Base-by-base conservation (phyloP, 352 stramenopile species). In the Phytophthora capsici region DNA sequence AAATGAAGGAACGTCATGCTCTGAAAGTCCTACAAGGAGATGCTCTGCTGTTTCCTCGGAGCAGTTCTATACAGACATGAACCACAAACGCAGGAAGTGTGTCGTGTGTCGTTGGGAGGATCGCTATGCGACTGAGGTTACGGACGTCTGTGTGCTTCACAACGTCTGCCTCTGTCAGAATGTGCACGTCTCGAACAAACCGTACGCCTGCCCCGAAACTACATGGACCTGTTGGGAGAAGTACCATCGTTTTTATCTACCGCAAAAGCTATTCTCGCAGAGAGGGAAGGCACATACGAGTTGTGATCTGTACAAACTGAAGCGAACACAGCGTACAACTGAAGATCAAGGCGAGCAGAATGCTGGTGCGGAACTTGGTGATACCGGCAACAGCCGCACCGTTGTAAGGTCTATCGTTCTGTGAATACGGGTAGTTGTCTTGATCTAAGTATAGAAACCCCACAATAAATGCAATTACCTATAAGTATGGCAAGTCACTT, bases 161-260 rank as follows among this genome's bases (percentile, higher is more conserved):
- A n/a, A n/a, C n/a, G n/a, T n/a, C n/a, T n/a, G 32, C 13, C 32
- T 71, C 6, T 71, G 54, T 23, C 57, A 57, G 20, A 57, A 45
- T 20, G 54, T 61, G 4, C 54, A 65, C 22, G 26, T 32, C 16
- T 37, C 40, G 38, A 14, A 16, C 47, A 46, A 41, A 23, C n/a
- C 37, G 1, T 65, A 61, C 36, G 57, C 38, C 6, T 71, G 48
- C 20, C 40, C 16, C 8, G 44, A 64, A 22, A 13, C 23, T 6
- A 57, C 40, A 0, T 65, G 62, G 54, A 71, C 54, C 10, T 65
- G 54, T 34, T 70, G 53, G 47, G 62, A 70, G 47, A 70, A 70
- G 28, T 64, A 60, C 20, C 48, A 70, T 38, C 8, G n/a, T 3
- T 64, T 46, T 37, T 64, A 64, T 30, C 49, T 47, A 9, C 34